Evolutionary conservation across 148 eudicot species (phyloP), one percentile per base, ranked within the genome.

Genomic region (Mesembryanthemum crystallinum): DNA sequence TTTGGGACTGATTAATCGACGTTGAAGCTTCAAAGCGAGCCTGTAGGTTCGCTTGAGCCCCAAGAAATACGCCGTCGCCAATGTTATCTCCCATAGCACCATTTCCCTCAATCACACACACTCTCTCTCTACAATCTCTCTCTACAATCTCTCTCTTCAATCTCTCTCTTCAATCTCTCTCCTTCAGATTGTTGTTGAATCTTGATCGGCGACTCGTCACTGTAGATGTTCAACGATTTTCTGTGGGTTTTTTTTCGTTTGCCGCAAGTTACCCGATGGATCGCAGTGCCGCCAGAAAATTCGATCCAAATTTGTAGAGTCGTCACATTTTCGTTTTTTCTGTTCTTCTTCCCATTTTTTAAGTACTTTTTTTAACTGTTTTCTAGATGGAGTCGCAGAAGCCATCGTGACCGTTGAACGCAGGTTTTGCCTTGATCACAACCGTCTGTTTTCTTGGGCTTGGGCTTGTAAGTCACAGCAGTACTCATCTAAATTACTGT

Each of bases 71-170:
- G 98, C 94, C 6, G 98, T 92, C 55, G 83, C 90, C 77, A 90
- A 75, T 73, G 96, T 83, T 12, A 95, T 86, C 81, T 92, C 98
- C 98, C 98, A 95, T 42, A 94, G 71, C 84, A 91, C 98, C 97
- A 91, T 93, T 60, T 21, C 62, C 59, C 18, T 25, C 39, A 5
- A 20, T 20, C 20, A 17, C 45, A n/a, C n/a, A n/a, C n/a, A n/a
- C n/a, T n/a, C n/a, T n/a, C n/a, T n/a, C n/a, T n/a, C n/a, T n/a
- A n/a, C n/a, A n/a, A n/a, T n/a, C n/a, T n/a, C n/a, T n/a, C n/a
- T n/a, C n/a, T n/a, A n/a, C n/a, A n/a, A n/a, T n/a, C n/a, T n/a
- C n/a, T n/a, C n/a, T n/a, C n/a, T n/a, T n/a, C n/a, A n/a, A n/a
- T 57, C 18, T 21, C 24, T 32, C 21, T 62, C 15, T 13, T 2